Evolutionary conservation across 129 eudicot species (phyloP).

Genomic region (Cynara cardunculus): DNA sequence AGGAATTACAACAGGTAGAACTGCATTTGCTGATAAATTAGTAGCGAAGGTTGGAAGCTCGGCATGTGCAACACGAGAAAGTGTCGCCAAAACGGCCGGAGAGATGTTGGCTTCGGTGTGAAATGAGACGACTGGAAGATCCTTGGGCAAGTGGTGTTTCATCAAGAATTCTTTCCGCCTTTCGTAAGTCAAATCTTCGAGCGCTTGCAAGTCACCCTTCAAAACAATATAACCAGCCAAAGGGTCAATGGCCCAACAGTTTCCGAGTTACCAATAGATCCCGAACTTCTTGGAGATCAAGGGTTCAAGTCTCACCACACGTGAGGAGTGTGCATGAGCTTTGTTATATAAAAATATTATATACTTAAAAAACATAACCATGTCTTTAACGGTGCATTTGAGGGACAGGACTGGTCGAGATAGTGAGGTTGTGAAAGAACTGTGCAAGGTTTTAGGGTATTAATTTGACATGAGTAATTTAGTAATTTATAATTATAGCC

Average conservation of each 20-base stretch:
- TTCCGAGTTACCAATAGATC: background rate
- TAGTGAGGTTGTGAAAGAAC: too few species aligned
- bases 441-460: too few species aligned
- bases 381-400: too few species aligned
- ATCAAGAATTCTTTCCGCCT: slow-evolving; percentile 62
- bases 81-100: slow-evolving; percentile 79
- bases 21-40: slow-evolving; percentile 40
- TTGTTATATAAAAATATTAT: too few species aligned
- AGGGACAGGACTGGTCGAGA: too few species aligned
- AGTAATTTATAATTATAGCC: too few species aligned
- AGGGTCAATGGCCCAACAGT: background rate
- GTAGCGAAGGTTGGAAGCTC: slow-evolving; percentile 66
- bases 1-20: slow-evolving; percentile 81
- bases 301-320: background rate
- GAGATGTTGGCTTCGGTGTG: slow-evolving; percentile 87
- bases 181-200: slow-evolving; percentile 86
- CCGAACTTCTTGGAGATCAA: background rate
- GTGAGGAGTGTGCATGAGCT: too few species aligned
- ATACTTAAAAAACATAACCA: too few species aligned
- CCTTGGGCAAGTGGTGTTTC: slow-evolving; percentile 57
- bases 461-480: too few species aligned
- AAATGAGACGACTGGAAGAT: slow-evolving; percentile 81
- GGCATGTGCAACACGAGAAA: slow-evolving; percentile 85
- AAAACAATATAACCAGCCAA: slow-evolving; percentile 12
- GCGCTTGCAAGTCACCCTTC: slow-evolving; percentile 94